Conservation (phyloP, 2,329 filamentous ascomycete genomes). For the Xylaria sp. region DNA sequence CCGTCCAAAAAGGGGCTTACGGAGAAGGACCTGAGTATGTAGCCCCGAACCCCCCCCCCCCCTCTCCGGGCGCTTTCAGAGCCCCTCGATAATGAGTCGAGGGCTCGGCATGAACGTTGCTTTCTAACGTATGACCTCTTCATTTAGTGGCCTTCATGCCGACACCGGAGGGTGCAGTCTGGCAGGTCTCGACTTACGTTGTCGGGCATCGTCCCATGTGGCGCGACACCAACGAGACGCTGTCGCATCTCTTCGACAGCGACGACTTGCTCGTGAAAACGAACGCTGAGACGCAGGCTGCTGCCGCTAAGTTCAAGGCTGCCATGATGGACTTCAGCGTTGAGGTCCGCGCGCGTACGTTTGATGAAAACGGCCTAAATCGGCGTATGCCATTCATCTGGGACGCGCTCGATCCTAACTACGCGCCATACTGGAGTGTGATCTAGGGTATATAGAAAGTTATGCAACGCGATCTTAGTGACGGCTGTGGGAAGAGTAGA, state of each 20-base stretch:
- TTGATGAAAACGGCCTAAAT: constrained; percentile 56
- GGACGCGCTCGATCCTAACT: constrained; percentile 40
- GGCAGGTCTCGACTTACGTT: constrained; percentile 53
- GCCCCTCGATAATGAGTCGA: background rate
- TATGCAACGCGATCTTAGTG: background rate
- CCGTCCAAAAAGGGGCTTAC: constrained; percentile 55
- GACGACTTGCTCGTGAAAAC: constrained; percentile 49
- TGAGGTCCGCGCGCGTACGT: constrained; percentile 51
- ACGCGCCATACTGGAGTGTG: constrained; percentile 29
- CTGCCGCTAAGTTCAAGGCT: constrained; percentile 52
- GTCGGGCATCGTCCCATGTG: constrained; percentile 56
- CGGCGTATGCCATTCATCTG: constrained; percentile 61
- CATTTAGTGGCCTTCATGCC: constrained; percentile 50
- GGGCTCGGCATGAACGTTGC: background rate
- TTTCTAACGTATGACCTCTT: constrained; percentile 3
- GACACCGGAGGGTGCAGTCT: constrained; percentile 49
- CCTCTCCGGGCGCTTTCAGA: background rate
- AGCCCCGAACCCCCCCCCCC: background rate
- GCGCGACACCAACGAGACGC: constrained; percentile 50
- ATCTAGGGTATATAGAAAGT: constrained; percentile 7
- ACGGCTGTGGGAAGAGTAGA: background rate
- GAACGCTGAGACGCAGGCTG: constrained; percentile 48
- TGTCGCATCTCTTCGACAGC: constrained; percentile 57
- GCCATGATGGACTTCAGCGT: constrained; percentile 54
- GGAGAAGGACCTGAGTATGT: constrained; percentile 36